Conservation (phyloP, 495 filamentous ascomycete genomes). For the Beverwykella pulmonaria region DNA sequence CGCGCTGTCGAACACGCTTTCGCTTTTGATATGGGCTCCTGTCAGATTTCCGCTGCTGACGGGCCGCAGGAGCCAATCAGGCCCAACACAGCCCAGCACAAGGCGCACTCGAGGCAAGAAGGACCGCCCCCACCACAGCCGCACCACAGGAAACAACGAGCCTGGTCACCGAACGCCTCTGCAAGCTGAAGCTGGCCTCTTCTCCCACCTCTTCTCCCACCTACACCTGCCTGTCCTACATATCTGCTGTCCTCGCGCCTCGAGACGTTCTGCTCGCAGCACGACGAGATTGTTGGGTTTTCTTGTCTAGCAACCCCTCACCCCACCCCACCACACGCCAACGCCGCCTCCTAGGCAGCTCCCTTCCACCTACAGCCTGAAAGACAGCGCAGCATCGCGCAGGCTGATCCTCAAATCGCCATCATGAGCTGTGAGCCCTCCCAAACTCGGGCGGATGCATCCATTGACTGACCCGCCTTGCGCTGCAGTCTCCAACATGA, state of each 20-base stretch:
- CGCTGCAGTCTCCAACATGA: constrained; percentile 76
- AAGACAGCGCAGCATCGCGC: constrained; percentile 20
- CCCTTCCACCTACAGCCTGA: constrained; percentile 18
- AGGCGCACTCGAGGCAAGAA: background rate
- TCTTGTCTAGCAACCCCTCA: constrained; percentile 8
- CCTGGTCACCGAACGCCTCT: background rate
- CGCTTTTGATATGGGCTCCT: background rate
- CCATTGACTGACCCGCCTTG: background rate
- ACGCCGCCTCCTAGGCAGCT: constrained; percentile 28
- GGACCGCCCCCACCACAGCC: constrained; percentile 16
- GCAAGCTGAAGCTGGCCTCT: background rate
- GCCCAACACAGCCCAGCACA: background rate
- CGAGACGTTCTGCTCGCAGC: background rate
- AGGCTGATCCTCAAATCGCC: constrained; percentile 3
- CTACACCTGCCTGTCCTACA: background rate
- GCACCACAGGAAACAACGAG: constrained; percentile 11
- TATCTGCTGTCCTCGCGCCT: background rate
- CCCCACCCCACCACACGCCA: constrained; percentile 2
- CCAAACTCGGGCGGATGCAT: background rate
- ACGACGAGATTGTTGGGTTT: background rate
- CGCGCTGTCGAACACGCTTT: background rate
- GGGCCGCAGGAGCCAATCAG: background rate
- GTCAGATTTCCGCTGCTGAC: background rate
- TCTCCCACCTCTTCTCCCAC: background rate
- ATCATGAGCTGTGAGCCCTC: constrained; percentile 37